A percentile compares a stretch with the other conserved stretches of the same genome.
phyloP scores from a whole-genome alignment of 1,284 basidiomycete species.

The Puccinia horiana region DNA sequence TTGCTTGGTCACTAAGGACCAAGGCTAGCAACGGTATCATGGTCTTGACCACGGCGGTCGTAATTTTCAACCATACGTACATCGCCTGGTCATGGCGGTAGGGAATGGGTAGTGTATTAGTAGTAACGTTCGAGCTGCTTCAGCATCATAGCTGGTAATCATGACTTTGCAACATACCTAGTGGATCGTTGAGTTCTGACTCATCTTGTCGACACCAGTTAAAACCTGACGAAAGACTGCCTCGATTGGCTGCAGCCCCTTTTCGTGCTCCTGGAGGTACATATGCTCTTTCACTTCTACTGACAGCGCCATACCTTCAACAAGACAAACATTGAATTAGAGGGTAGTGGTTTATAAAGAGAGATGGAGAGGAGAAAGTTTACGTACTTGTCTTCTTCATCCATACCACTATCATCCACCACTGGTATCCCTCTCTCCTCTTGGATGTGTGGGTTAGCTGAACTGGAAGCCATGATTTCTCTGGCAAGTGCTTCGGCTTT shows the following conservation, averaged over 20 bases:
- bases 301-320: constrained; percentile 90
- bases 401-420: constrained; percentile 67
- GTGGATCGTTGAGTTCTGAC: too few relatives aligned
- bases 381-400: constrained; percentile 89
- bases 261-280: constrained; percentile 81
- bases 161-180: too few relatives aligned
- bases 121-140: too few relatives aligned
- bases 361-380: not conserved
- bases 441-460: constrained; percentile 76
- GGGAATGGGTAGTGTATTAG: too few relatives aligned
- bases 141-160: too few relatives aligned
- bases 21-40: too few relatives aligned
- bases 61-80: too few relatives aligned
- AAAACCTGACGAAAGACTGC: too few relatives aligned
- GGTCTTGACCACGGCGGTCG: too few relatives aligned
- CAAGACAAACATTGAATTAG: constrained; percentile 27
- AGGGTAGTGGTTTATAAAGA: constrained; percentile 45
- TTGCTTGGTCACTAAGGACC: too few relatives aligned
- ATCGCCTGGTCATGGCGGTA: too few relatives aligned
- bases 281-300: constrained; percentile 83
- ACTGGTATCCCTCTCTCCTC: constrained; percentile 77
- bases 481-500: constrained; percentile 84
- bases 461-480: constrained; percentile 72
- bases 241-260: constrained; percentile 56
- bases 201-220: too few relatives aligned